These are phyloP conservation scores for Starmerella lactis-condensi DNA, from an alignment of 805 yeast genomes.

Conservation along the genomic window DNA sequence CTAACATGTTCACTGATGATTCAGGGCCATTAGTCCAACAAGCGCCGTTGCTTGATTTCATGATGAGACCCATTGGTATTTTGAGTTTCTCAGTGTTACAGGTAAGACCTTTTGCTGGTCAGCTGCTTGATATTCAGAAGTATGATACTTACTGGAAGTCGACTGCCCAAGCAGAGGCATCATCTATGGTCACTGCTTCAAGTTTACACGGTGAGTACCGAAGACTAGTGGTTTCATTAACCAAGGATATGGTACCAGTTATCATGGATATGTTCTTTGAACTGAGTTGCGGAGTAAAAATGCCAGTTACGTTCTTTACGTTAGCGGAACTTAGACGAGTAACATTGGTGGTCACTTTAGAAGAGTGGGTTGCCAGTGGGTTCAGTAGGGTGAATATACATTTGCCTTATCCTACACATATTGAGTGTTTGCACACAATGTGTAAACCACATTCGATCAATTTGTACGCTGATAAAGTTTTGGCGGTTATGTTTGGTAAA, in stretches of 20 bases:
- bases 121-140: constrained; percentile 69
- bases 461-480: constrained; percentile 52
- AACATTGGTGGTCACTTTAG: constrained; percentile 3
- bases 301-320: constrained; percentile 14
- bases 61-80: constrained; percentile 69
- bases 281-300: constrained; percentile 53
- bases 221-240: constrained; percentile 46
- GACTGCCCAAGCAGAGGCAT: constrained; percentile 29
- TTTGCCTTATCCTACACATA: constrained; percentile 16
- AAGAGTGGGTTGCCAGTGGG: constrained; percentile 22
- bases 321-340: constrained; percentile 17
- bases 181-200: constrained; percentile 73
- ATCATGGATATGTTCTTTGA: constrained; percentile 41
- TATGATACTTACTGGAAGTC: constrained; percentile 96
- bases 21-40: constrained; percentile 17
- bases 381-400: constrained; percentile 17
- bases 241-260: constrained; percentile 72
- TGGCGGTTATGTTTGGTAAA: constrained; percentile 58
- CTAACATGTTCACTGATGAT: constrained; percentile 29
- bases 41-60: constrained; percentile 63
- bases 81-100: constrained; percentile 60
- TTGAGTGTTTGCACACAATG: constrained; percentile 12
- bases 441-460: constrained; percentile 35
- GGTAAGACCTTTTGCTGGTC: constrained; percentile 74
- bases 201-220: constrained; percentile 70